Percentiles rank a stretch among this genome's conserved stretches.
Conservation (phyloP, 2,329 filamentous ascomycete genomes). For the Anthostomella pinea region DNA sequence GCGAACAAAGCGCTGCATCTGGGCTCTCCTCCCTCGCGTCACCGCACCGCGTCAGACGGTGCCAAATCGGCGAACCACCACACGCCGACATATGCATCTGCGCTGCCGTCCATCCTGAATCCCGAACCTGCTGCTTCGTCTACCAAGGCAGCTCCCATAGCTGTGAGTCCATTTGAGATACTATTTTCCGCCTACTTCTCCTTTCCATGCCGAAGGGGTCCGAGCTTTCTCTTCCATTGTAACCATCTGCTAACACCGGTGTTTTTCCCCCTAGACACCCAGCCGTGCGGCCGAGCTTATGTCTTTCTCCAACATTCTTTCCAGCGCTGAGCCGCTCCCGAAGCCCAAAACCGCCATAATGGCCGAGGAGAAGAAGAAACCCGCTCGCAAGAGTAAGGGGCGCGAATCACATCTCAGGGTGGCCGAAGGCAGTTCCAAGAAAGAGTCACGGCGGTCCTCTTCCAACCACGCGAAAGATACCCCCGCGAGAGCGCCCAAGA, state of each 20-base stretch:
- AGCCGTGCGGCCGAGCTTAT: conserved; percentile 80
- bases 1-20: conserved; percentile 31
- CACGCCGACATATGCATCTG: conserved; percentile 29
- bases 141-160: conserved; percentile 21
- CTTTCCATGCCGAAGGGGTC: conserved; percentile 10
- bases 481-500: conserved; percentile 51
- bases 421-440: conserved; percentile 46
- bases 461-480: conserved; percentile 43
- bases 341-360: conserved; percentile 43
- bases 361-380: conserved; percentile 37
- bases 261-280: conserved; percentile 54
- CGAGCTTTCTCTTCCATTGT: not conserved
- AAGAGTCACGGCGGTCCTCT: conserved; percentile 47
- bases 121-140: conserved; percentile 28
- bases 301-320: conserved; percentile 94
- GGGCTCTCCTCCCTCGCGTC: conserved; percentile 29
- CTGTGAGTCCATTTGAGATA: too few relatives aligned
- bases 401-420: conserved; percentile 52
- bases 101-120: conserved; percentile 32
- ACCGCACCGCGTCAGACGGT: conserved; percentile 26
- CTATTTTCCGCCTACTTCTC: not conserved
- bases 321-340: conserved; percentile 66
- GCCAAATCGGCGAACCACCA: conserved; percentile 24
- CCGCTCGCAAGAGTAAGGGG: conserved; percentile 44
- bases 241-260: too few relatives aligned